These are phyloP conservation scores for Blepharisma japonicum DNA, from an alignment of 73 alveolate species.

Conservation along the genomic window DNA sequence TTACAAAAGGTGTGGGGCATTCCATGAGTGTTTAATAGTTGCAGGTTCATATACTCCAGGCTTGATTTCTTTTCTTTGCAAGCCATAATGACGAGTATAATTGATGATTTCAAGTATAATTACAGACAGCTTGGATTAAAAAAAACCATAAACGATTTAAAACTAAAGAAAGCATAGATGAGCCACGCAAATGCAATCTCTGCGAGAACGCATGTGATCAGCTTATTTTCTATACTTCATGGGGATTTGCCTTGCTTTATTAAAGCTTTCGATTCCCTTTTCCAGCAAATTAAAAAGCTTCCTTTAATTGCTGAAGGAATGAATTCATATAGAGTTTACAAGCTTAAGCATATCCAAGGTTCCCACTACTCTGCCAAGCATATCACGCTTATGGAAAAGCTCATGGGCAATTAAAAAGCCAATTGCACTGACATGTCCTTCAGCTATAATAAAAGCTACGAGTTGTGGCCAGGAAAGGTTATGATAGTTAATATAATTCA, in stretches of 20 bases:
- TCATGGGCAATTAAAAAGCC: conserved; percentile 63
- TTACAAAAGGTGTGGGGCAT: conserved; percentile 56
- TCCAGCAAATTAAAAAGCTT: conserved; percentile 47
- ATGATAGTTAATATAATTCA: background rate
- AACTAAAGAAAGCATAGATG: conserved; percentile 41
- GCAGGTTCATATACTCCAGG: conserved; percentile 60
- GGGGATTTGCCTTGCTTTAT: conserved; percentile 28
- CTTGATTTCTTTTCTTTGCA: conserved; percentile 49
- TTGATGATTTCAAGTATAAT: conserved; percentile 58
- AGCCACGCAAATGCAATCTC: conserved; percentile 29
- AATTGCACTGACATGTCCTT: conserved; percentile 11
- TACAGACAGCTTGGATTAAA: conserved; percentile 33
- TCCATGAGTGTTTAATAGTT: conserved; percentile 55
- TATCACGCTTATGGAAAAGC: conserved; percentile 61
- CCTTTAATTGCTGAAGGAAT: conserved; percentile 31
- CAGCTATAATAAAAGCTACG: background rate
- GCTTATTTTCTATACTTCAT: conserved; percentile 36
- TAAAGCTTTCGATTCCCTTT: conserved; percentile 9
- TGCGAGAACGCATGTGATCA: conserved; percentile 40
- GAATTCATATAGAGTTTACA: conserved; percentile 47
- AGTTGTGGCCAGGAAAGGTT: background rate
- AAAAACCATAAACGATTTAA: conserved; percentile 37
- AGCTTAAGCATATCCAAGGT: conserved; percentile 48
- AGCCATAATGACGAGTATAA: conserved; percentile 77
- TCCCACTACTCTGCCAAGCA: conserved; percentile 66